Evolutionary conservation across 768 basidiomycete genomes (phyloP).

Genomic region (Dioszegia crocea): DNA sequence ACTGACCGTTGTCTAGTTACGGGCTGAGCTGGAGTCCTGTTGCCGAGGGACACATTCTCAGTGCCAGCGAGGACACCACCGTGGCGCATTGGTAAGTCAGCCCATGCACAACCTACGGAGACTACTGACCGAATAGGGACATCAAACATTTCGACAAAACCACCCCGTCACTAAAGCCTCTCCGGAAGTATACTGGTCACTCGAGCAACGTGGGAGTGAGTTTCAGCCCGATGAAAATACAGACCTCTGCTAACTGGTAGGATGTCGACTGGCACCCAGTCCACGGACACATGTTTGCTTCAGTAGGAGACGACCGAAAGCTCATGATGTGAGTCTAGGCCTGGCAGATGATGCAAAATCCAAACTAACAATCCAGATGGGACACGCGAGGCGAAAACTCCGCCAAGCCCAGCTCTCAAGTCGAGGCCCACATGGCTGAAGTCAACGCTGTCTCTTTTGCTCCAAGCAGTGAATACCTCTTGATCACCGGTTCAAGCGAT

Average conservation of each 20-base stretch:
- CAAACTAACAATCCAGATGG: constrained; percentile 61
- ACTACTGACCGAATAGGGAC: constrained; percentile 61
- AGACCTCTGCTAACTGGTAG: constrained; percentile 51
- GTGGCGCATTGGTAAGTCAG: constrained; percentile 78
- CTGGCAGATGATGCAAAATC: neutral
- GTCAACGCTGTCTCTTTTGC: constrained; percentile 88
- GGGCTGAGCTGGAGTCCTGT: constrained; percentile 88
- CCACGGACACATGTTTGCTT: constrained; percentile 79
- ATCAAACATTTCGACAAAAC: constrained; percentile 76
- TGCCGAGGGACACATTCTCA: constrained; percentile 77
- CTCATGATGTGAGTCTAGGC: constrained; percentile 71
- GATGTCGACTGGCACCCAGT: constrained; percentile 94
- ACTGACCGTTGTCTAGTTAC: constrained; percentile 57
- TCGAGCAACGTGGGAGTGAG: constrained; percentile 84
- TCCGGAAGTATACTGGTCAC: constrained; percentile 79
- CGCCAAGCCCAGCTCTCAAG: constrained; percentile 62
- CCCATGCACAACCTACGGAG: neutral
- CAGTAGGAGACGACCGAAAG: constrained; percentile 92
- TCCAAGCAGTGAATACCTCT: constrained; percentile 69
- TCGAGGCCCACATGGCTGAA: constrained; percentile 85
- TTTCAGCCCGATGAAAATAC: constrained; percentile 12
- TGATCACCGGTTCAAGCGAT: constrained; percentile 90
- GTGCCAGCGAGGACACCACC: constrained; percentile 92
- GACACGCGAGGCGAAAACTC: constrained; percentile 68
- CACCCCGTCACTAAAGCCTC: constrained; percentile 75